Percentiles rank a stretch among this genome's conserved stretches.
phyloP scores from a whole-genome alignment of 2,329 filamentous ascomycete species.

The Rhinocladiella mackenziei region DNA sequence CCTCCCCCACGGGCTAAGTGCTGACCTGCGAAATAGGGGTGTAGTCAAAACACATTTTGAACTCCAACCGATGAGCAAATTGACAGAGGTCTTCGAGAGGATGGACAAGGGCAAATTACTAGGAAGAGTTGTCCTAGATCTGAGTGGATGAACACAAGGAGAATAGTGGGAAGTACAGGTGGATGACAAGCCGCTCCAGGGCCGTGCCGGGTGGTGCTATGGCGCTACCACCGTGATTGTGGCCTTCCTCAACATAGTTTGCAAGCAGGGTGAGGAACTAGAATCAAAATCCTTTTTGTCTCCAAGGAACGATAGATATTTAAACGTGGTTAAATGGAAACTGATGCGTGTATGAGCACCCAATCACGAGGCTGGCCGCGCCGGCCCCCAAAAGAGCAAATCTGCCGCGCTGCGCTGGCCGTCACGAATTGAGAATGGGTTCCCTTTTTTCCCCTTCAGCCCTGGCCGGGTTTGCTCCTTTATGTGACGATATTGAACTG shows the following conservation, averaged over 20 bases:
- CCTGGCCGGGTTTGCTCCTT: background rate
- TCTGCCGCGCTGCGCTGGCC: background rate
- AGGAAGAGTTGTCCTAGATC: constrained; percentile 48
- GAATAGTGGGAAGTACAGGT: no score
- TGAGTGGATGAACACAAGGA: constrained; percentile 32
- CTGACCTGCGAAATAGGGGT: constrained; percentile 33
- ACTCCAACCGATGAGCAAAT: constrained; percentile 46
- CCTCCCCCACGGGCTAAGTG: constrained; percentile 2
- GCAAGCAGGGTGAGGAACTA: no score
- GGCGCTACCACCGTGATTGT: no score
- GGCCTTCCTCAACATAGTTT: no score
- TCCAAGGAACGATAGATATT: no score
- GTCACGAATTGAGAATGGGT: background rate
- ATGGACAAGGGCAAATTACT: constrained; percentile 44
- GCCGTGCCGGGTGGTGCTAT: no score
- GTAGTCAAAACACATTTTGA: constrained; percentile 45
- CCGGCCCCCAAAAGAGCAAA: background rate
- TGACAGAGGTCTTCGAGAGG: constrained; percentile 45
- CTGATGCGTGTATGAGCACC: background rate
- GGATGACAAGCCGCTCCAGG: no score
- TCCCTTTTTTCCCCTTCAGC: background rate
- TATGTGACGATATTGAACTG: background rate
- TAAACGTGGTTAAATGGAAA: no score
- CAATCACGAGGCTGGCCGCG: constrained; percentile 7
- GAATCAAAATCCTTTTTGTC: no score